phyloP scores from a whole-genome alignment of 208 protist species.

The Tritrichomonas musculus region DNA sequence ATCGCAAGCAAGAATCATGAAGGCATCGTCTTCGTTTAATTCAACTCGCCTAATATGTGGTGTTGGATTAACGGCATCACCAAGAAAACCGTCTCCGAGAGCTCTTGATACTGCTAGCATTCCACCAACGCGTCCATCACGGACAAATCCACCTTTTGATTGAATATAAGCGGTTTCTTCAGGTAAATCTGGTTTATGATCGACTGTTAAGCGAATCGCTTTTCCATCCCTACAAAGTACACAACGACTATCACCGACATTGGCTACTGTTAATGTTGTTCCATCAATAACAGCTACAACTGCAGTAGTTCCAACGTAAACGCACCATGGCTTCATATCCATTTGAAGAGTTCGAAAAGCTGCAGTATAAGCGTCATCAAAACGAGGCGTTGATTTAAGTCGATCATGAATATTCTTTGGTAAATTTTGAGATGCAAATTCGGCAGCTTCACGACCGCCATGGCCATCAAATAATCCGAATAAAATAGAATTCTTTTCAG shows the following conservation, averaged over 20 bases:
- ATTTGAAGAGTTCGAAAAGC: background rate
- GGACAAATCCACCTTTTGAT: background rate
- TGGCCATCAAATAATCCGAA: slow-evolving; percentile 34
- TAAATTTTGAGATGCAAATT: background rate
- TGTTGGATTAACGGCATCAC: background rate
- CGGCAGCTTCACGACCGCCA: slow-evolving; percentile 8
- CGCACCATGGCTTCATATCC: background rate
- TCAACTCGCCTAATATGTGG: background rate
- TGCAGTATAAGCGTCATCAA: background rate
- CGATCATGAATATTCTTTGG: background rate
- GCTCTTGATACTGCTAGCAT: slow-evolving; percentile 8
- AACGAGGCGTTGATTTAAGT: background rate
- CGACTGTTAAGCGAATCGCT: background rate
- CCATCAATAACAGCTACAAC: background rate
- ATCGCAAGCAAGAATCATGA: slow-evolving; percentile 28
- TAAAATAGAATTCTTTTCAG: background rate
- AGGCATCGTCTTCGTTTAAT: background rate
- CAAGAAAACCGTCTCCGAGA: slow-evolving; percentile 7
- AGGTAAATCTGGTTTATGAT: background rate
- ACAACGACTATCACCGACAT: background rate
- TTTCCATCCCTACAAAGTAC: slow-evolving; percentile 28
- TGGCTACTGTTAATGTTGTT: background rate
- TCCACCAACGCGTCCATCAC: background rate
- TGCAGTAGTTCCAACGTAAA: background rate
- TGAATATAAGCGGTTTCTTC: background rate